phyloP scores from a whole-genome alignment of 2,329 filamentous ascomycete genomes.

The Alternaria dauci region DNA sequence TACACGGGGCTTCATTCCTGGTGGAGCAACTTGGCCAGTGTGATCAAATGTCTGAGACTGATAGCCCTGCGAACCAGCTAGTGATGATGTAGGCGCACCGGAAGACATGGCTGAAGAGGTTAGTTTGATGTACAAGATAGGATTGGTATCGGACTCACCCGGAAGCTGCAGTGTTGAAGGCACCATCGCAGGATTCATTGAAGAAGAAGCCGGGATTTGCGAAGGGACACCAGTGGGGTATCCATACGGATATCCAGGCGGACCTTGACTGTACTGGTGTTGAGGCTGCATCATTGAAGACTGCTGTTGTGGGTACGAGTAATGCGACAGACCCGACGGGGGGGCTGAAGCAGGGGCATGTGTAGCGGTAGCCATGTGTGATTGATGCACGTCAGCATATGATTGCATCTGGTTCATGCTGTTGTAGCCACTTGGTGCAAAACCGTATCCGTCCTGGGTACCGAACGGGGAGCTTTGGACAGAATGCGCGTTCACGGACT shows the following conservation, averaged over 20 bases:
- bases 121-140: slow-evolving; percentile 3
- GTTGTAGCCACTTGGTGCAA: slow-evolving; percentile 52
- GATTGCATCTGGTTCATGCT: slow-evolving; percentile 83
- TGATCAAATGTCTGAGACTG: slow-evolving; percentile 73
- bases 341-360: slow-evolving; percentile 80
- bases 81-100: slow-evolving; percentile 37
- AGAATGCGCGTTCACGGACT: slow-evolving; percentile 50
- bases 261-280: slow-evolving; percentile 70
- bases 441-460: slow-evolving; percentile 51
- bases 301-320: slow-evolving; percentile 75
- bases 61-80: slow-evolving; percentile 45
- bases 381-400: slow-evolving; percentile 84
- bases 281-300: slow-evolving; percentile 75
- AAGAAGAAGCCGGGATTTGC: slow-evolving; percentile 72
- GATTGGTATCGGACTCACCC: slow-evolving; percentile 49
- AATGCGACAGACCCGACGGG: slow-evolving; percentile 76
- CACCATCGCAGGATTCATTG: slow-evolving; percentile 71
- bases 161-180: slow-evolving; percentile 74
- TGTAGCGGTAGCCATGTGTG: slow-evolving; percentile 80
- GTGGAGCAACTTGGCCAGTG: slow-evolving; percentile 90
- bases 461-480: slow-evolving; percentile 52
- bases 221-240: slow-evolving; percentile 82
- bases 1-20: slow-evolving; percentile 94
- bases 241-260: slow-evolving; percentile 72
- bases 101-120: slow-evolving; percentile 44